Conservation (phyloP, 2,329 filamentous ascomycete genomes). For the Fusarium liriodendri region DNA sequence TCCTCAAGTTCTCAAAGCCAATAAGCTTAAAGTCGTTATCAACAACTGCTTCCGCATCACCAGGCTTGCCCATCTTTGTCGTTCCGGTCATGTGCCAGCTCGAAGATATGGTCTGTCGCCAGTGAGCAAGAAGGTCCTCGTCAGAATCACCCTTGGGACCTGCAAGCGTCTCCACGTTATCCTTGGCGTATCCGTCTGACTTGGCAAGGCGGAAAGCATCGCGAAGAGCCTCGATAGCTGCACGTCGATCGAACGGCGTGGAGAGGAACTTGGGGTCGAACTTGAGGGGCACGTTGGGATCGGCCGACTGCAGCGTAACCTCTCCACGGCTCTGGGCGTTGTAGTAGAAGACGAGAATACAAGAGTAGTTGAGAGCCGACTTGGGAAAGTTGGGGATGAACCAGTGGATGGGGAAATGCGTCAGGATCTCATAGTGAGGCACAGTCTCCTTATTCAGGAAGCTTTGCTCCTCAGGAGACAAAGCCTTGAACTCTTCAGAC, state of each 20-base stretch:
- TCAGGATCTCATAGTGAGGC: slow-evolving; percentile 67
- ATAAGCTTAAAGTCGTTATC: slow-evolving; percentile 48
- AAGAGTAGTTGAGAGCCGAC: slow-evolving; percentile 54
- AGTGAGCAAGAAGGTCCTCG: slow-evolving; percentile 62
- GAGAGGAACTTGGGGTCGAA: slow-evolving; percentile 65
- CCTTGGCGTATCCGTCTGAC: slow-evolving; percentile 55
- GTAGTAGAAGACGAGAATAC: slow-evolving; percentile 59
- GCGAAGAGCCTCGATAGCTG: slow-evolving; percentile 60
- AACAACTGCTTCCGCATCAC: slow-evolving; percentile 57
- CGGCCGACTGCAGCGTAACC: slow-evolving; percentile 62
- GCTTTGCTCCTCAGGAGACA: slow-evolving; percentile 56
- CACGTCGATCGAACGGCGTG: slow-evolving; percentile 65
- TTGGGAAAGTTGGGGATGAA: slow-evolving; percentile 53
- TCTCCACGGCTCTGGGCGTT: slow-evolving; percentile 65
- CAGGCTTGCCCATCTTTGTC: slow-evolving; percentile 64
- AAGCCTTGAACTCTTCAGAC: slow-evolving; percentile 60
- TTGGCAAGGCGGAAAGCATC: slow-evolving; percentile 55
- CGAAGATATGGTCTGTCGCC: slow-evolving; percentile 55
- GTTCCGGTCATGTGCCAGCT: slow-evolving; percentile 69
- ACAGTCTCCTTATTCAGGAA: slow-evolving; percentile 62
- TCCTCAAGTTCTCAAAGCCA: slow-evolving; percentile 32
- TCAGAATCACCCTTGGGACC: slow-evolving; percentile 61
- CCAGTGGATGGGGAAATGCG: slow-evolving; percentile 58
- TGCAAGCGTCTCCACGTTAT: slow-evolving; percentile 54
- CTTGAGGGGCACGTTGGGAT: slow-evolving; percentile 61